These are phyloP conservation scores for Nectriaceae sp. DNA, from an alignment of 2,329 filamentous ascomycete species.

Conservation along the genomic window DNA sequence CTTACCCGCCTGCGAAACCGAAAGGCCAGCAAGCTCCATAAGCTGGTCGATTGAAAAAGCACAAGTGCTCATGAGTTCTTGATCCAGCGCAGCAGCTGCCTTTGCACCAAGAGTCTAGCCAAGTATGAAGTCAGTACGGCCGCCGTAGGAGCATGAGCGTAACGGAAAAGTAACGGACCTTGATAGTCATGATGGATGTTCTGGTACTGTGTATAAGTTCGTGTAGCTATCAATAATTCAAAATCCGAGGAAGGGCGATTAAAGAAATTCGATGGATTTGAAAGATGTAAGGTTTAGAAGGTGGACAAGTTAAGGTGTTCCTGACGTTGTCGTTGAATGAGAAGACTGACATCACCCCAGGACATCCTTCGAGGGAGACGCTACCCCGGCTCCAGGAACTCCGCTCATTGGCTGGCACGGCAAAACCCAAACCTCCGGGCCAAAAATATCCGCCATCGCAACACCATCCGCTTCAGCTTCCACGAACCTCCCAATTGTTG, in stretches of 20 bases:
- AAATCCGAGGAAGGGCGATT: too few relatives aligned
- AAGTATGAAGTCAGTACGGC: not conserved
- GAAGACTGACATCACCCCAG: constrained; percentile 21
- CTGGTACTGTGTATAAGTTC: too few relatives aligned
- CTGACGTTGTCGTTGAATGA: not conserved
- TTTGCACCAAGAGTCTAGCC: constrained; percentile 80
- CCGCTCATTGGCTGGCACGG: constrained; percentile 34
- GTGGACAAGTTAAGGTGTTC: too few relatives aligned
- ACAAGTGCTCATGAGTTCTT: constrained; percentile 86
- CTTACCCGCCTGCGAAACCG: constrained; percentile 85
- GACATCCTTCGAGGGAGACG: not conserved
- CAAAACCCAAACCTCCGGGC: constrained; percentile 37
- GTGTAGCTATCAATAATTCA: too few relatives aligned
- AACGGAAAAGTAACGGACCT: constrained; percentile 21
- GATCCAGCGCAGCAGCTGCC: constrained; percentile 84
- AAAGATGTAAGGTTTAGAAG: too few relatives aligned
- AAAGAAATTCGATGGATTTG: too few relatives aligned
- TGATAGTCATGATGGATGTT: constrained; percentile 34
- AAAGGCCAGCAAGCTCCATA: constrained; percentile 94
- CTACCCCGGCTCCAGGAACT: not conserved
- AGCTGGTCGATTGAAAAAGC: constrained; percentile 95
- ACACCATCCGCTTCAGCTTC: constrained; percentile 2
- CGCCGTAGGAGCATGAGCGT: constrained; percentile 13
- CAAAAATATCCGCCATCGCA: constrained; percentile 33
- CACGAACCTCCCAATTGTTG: constrained; percentile 7